A percentile compares a stretch with the other conserved stretches of the same genome.
These are phyloP conservation scores for Drosera spatulata DNA, from an alignment of 179 eudicot species.

Conservation along the genomic window DNA sequence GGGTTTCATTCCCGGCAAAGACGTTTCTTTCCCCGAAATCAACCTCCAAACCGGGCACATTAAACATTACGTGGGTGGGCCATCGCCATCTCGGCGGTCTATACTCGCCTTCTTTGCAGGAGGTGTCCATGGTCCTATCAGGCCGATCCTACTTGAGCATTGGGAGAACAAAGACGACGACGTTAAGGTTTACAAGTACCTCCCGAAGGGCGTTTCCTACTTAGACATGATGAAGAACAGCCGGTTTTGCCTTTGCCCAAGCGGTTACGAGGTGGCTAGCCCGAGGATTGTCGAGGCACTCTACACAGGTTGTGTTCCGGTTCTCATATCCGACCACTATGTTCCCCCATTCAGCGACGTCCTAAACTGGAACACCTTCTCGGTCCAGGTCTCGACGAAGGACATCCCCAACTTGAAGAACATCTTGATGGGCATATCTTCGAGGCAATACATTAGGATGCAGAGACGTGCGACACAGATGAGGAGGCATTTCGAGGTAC, in stretches of 20 bases:
- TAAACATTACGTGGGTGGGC: constrained; percentile 40
- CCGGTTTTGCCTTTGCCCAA: constrained; percentile 62
- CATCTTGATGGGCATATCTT: constrained; percentile 32
- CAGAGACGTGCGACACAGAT: constrained; percentile 40
- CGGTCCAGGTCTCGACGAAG: constrained; percentile 32
- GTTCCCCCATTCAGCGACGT: constrained; percentile 68
- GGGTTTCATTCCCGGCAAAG: constrained; percentile 43
- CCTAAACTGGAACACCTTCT: constrained; percentile 58
- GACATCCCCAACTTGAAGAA: constrained; percentile 54
- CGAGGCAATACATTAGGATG: constrained; percentile 43
- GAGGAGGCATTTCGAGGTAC: constrained; percentile 60
- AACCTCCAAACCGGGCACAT: constrained; percentile 37
- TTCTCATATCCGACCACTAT: constrained; percentile 43
- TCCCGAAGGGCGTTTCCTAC: constrained; percentile 46
- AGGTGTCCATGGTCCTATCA: constrained; percentile 58
- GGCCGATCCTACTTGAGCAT: constrained; percentile 49
- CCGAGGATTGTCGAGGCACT: constrained; percentile 70
- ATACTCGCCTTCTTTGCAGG: constrained; percentile 64
- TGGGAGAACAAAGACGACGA: constrained; percentile 70
- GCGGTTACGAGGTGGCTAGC: constrained; percentile 75
- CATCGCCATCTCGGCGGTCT: constrained; percentile 43
- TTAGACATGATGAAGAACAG: constrained; percentile 48
- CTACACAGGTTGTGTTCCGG: constrained; percentile 70
- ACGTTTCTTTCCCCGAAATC: constrained; percentile 63
- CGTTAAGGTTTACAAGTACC: constrained; percentile 44